Percentiles rank a stretch among this genome's conserved stretches.
Conservation (phyloP, 2,329 filamentous ascomycete genomes). For the Neopestalotiopsis clavispora region DNA sequence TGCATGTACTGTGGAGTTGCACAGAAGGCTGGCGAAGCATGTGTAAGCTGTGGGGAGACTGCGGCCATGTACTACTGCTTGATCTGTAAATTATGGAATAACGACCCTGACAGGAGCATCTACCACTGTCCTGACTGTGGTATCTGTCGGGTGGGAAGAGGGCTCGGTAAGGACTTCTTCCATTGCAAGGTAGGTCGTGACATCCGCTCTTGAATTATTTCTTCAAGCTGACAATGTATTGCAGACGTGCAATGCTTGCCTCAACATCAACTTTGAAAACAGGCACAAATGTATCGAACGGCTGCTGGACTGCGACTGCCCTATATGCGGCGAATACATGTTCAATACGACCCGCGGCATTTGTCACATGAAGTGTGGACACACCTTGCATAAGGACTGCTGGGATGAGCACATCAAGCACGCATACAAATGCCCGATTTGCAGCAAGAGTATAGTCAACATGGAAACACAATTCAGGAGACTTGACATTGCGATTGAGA, state of each 20-base stretch:
- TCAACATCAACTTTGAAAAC: slow-evolving; percentile 82
- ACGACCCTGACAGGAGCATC: slow-evolving; percentile 86
- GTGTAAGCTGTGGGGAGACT: slow-evolving; percentile 75
- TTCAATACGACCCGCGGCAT: slow-evolving; percentile 89
- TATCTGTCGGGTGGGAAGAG: slow-evolving; percentile 89
- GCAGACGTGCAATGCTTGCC: slow-evolving; percentile 90
- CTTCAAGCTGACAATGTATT: slow-evolving; percentile 14
- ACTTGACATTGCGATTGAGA: slow-evolving; percentile 82
- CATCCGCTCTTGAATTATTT: neutral
- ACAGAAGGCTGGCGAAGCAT: slow-evolving; percentile 80
- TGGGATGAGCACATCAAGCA: slow-evolving; percentile 86
- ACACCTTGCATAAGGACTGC: slow-evolving; percentile 92
- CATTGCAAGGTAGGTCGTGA: slow-evolving; percentile 82
- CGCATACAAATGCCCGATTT: slow-evolving; percentile 96
- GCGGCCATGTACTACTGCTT: slow-evolving; percentile 91
- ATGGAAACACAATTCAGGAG: slow-evolving; percentile 97
- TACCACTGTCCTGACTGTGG: slow-evolving; percentile 97
- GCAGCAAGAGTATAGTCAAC: slow-evolving; percentile 94
- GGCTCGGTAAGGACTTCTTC: slow-evolving; percentile 94
- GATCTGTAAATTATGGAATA: slow-evolving; percentile 97
- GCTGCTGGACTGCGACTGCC: slow-evolving; percentile 93
- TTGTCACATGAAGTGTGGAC: slow-evolving; percentile 93
- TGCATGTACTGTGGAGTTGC: slow-evolving; percentile 94
- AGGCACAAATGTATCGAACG: slow-evolving; percentile 94
- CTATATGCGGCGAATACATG: slow-evolving; percentile 95